Conservation (phyloP, 2,329 filamentous ascomycete genomes). For the Fusarium pseudonygamai region DNA sequence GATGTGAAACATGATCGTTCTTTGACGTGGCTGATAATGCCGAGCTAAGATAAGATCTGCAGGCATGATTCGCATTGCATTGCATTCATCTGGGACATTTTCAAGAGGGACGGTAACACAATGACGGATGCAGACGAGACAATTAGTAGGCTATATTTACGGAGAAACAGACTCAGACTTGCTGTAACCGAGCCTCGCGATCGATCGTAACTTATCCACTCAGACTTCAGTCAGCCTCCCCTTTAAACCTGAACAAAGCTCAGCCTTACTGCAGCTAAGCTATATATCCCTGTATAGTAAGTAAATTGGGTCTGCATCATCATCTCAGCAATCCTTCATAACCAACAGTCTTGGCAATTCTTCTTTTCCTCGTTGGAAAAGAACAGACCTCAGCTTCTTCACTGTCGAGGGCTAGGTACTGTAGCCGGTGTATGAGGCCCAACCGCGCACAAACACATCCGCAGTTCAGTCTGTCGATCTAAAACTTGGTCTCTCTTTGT, state of each 20-base stretch:
- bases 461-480: not conserved
- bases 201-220: slow-evolving; percentile 11
- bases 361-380: not conserved
- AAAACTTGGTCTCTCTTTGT: not conserved
- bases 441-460: not conserved
- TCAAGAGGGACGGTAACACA: not conserved
- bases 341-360: not conserved
- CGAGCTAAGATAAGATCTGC: not conserved
- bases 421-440: too few species aligned
- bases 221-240: slow-evolving; percentile 13
- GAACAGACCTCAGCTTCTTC: not conserved
- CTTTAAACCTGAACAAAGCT: slow-evolving; percentile 2
- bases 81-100: not conserved
- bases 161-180: not conserved
- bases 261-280: slow-evolving; percentile 28
- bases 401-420: too few species aligned
- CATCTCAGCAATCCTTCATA: slow-evolving; percentile 16
- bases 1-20: slow-evolving; percentile 12
- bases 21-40: not conserved
- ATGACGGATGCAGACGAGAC: not conserved
- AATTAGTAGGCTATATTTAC: not conserved
- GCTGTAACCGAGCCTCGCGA: not conserved
- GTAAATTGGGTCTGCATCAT: slow-evolving; percentile 4
- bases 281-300: slow-evolving; percentile 3
- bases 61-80: not conserved